A percentile compares a stretch with the other conserved stretches of the same genome.
These are phyloP conservation scores for Eucalyptus dawsonii DNA, from an alignment of 345 rosid species.

Conservation along the genomic window DNA sequence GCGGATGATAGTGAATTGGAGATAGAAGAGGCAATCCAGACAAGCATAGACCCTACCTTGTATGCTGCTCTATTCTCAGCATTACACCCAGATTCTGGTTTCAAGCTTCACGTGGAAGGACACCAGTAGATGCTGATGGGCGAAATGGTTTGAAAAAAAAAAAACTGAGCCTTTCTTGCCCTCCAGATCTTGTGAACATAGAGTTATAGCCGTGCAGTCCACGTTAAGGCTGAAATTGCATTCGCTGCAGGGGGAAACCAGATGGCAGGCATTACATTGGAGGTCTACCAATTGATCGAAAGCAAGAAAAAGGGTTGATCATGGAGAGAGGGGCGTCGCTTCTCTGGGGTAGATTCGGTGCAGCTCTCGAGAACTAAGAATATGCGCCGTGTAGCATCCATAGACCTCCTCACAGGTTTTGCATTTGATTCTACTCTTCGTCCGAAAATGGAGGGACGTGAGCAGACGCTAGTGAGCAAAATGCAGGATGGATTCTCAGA, in stretches of 20 bases:
- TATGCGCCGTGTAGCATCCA: too few relatives aligned
- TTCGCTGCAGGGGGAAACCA: background rate
- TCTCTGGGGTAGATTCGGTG: too few relatives aligned
- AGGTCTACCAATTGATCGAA: background rate
- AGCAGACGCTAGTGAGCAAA: background rate
- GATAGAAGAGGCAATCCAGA: too few relatives aligned
- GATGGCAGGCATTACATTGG: background rate
- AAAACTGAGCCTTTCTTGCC: background rate
- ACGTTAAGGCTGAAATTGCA: background rate
- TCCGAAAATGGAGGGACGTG: background rate
- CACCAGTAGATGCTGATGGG: background rate
- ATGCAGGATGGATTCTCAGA: background rate
- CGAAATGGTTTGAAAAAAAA: too few relatives aligned
- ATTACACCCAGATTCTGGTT: too few relatives aligned
- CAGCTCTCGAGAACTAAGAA: too few relatives aligned
- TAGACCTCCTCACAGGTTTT: too few relatives aligned
- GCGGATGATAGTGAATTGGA: too few relatives aligned
- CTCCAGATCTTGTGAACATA: background rate
- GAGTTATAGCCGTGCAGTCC: background rate
- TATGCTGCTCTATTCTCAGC: too few relatives aligned
- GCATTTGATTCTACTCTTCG: background rate
- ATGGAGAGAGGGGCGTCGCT: too few relatives aligned
- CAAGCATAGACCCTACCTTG: too few relatives aligned
- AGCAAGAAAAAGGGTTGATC: background rate
- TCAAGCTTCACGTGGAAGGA: too few relatives aligned